A percentile compares a stretch with the other conserved stretches of the same genome.
Conservation (phyloP, 495 filamentous ascomycete species). For the Thozetella sp. region DNA sequence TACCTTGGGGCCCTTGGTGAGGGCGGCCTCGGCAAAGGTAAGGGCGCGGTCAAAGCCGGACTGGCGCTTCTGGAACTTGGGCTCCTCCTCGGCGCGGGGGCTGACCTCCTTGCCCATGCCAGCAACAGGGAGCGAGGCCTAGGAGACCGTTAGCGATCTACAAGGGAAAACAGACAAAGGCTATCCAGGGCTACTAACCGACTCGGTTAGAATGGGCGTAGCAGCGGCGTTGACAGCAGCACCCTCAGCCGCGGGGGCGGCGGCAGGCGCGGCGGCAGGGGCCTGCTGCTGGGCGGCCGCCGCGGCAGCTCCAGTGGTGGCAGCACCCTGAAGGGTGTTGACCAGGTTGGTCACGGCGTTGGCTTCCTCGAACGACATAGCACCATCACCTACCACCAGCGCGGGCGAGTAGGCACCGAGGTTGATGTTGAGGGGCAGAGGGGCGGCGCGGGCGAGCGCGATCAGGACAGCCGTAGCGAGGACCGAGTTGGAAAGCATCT, state of each 20-base stretch:
- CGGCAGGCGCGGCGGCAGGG: background rate
- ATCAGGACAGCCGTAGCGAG: constrained; percentile 12
- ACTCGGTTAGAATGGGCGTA: constrained; percentile 7
- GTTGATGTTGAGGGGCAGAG: constrained; percentile 57
- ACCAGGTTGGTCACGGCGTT: constrained; percentile 28
- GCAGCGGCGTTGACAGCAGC: background rate
- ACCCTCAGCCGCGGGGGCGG: background rate
- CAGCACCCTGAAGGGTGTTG: constrained; percentile 12
- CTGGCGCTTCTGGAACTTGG: constrained; percentile 34
- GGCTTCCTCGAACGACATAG: constrained; percentile 47
- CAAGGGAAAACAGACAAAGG: background rate
- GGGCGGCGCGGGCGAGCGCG: constrained; percentile 7
- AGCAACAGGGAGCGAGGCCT: background rate
- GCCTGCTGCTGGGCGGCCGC: background rate
- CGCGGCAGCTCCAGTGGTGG: constrained; percentile 1
- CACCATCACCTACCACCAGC: constrained; percentile 60
- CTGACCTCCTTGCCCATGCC: constrained; percentile 52
- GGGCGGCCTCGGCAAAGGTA: constrained; percentile 42
- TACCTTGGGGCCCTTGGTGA: constrained; percentile 45
- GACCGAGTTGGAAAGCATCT: constrained; percentile 17
- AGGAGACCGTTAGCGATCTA: background rate
- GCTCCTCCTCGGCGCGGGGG: constrained; percentile 23
- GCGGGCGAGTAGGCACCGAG: constrained; percentile 60
- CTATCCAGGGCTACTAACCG: background rate
- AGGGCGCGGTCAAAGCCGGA: constrained; percentile 50